phyloP scores from a whole-genome alignment of 345 rosid genomes.

The Salix viminalis region DNA sequence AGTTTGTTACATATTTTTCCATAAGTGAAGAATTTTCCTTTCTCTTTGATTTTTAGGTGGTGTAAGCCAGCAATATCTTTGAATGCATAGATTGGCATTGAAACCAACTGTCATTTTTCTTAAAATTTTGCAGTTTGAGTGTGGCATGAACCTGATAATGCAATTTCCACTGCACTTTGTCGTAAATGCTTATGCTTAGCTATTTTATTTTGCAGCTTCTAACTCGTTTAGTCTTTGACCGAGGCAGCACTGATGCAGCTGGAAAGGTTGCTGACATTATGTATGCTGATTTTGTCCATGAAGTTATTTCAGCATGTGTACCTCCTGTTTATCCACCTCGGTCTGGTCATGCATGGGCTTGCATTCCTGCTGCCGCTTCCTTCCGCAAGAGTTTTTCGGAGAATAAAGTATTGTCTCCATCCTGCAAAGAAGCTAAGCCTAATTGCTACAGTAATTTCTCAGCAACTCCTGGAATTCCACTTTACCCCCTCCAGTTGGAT shows the following conservation, averaged over 20 bases:
- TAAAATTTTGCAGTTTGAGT: background rate
- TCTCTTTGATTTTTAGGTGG: background rate
- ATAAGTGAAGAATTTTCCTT: background rate
- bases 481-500: slow-evolving; percentile 92
- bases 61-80: background rate
- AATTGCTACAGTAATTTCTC: slow-evolving; percentile 66
- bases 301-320: slow-evolving; percentile 92
- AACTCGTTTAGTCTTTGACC: slow-evolving; percentile 91
- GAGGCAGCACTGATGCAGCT: slow-evolving; percentile 96
- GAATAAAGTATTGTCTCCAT: slow-evolving; percentile 59
- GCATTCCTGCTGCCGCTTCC: slow-evolving; percentile 72
- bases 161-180: background rate
- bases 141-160: background rate
- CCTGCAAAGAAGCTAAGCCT: slow-evolving; percentile 71
- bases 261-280: slow-evolving; percentile 90
- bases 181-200: background rate
- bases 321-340: slow-evolving; percentile 97
- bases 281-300: slow-evolving; percentile 97
- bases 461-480: slow-evolving; percentile 66
- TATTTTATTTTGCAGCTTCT: slow-evolving; percentile 58
- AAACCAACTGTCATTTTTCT: background rate
- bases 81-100: background rate
- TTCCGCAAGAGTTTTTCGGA: slow-evolving; percentile 48
- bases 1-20: background rate
- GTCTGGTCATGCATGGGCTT: slow-evolving; percentile 96